Conservation (phyloP, 345 rosid genomes). For the Combretum micranthum region DNA sequence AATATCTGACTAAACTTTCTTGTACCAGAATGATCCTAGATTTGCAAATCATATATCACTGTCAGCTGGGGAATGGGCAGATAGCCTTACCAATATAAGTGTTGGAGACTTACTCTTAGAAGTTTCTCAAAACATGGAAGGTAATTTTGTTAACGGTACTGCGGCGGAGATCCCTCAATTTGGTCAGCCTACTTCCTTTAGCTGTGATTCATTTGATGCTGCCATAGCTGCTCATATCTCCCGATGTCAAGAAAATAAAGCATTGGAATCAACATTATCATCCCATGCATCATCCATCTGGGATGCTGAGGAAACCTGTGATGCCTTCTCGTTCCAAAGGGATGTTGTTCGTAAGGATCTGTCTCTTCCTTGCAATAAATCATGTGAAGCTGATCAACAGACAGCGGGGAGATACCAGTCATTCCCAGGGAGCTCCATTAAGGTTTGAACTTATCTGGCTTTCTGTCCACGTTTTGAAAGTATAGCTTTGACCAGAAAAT, state of each 20-base stretch:
- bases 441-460: too few species aligned
- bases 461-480: too few species aligned
- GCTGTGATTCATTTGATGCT: slow-evolving; percentile 97
- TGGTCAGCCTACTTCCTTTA: slow-evolving; percentile 57
- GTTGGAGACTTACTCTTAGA: slow-evolving; percentile 87
- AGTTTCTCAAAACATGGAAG: slow-evolving; percentile 42
- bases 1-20: slow-evolving; percentile 9
- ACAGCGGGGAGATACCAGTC: slow-evolving; percentile 12
- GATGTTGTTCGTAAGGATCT: slow-evolving; percentile 27
- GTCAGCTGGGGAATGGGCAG: slow-evolving; percentile 93
- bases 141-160: slow-evolving; percentile 29
- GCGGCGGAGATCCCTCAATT: slow-evolving; percentile 35
- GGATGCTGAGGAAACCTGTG: slow-evolving; percentile 98
- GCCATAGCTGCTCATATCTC: slow-evolving; percentile 95
- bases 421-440: too few species aligned
- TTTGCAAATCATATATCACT: slow-evolving; percentile 26
- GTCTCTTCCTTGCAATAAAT: slow-evolving; percentile 21
- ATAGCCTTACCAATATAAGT: slow-evolving; percentile 86
- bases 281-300: slow-evolving; percentile 64
- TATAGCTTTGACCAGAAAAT: too few species aligned
- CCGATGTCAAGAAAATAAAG: slow-evolving; percentile 62
- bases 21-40: slow-evolving; percentile 37
- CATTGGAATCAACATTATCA: slow-evolving; percentile 23
- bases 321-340: slow-evolving; percentile 81
- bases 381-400: slow-evolving; percentile 23